Conservation (phyloP, 768 basidiomycete genomes). For the Dentipellis fragilis region DNA sequence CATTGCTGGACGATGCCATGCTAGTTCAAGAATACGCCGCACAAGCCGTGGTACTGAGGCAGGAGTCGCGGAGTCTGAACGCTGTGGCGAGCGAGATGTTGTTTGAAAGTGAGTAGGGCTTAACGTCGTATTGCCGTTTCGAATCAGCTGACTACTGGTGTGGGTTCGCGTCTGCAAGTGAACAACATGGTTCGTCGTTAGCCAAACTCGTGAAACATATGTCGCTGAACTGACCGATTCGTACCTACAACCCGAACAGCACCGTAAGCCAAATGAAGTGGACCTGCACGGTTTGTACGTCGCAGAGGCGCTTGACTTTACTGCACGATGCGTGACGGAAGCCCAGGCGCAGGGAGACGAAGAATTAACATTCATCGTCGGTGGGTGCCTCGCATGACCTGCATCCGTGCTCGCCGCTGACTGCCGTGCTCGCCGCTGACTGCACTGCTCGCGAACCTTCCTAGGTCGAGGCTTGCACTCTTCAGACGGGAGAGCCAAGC, state of each 20-base stretch:
- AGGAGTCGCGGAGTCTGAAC: neutral
- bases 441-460: too few species aligned
- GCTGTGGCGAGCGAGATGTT: neutral
- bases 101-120: neutral
- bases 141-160: neutral
- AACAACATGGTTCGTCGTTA: neutral
- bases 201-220: neutral
- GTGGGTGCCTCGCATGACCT: slow-evolving; percentile 12
- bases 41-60: neutral
- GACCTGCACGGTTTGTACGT: slow-evolving; percentile 46
- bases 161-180: neutral
- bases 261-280: slow-evolving; percentile 10
- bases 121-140: neutral
- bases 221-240: neutral
- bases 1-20: neutral
- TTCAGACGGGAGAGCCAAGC: neutral
- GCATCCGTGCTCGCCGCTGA: neutral
- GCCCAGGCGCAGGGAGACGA: slow-evolving; percentile 22
- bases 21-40: neutral
- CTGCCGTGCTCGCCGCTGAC: neutral
- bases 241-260: neutral
- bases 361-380: slow-evolving; percentile 34
- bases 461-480: neutral
- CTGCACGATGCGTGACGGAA: slow-evolving; percentile 29
- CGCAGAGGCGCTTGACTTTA: slow-evolving; percentile 34